A percentile compares a stretch with the other conserved stretches of the same genome.
Conservation (phyloP, 2,329 filamentous ascomycete genomes). For the Tolypocladium paradoxum region DNA sequence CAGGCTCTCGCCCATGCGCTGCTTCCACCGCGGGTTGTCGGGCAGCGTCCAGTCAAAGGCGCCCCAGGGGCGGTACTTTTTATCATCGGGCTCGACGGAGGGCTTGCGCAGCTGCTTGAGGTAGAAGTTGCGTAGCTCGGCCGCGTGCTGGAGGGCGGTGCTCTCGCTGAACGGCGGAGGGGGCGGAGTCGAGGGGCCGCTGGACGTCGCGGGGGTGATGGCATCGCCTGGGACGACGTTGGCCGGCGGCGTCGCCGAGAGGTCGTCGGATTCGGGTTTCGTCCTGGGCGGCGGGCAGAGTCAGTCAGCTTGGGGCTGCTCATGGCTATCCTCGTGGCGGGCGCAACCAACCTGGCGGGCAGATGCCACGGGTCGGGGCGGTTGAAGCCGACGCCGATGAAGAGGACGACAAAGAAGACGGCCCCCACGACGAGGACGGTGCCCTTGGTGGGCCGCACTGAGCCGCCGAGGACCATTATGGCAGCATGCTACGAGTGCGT, state of each 20-base stretch:
- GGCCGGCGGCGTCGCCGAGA: neutral
- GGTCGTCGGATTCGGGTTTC: neutral
- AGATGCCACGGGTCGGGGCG: constrained; percentile 18
- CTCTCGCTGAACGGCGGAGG: neutral
- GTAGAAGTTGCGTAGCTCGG: constrained; percentile 19
- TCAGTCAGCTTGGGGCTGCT: no score
- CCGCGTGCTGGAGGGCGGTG: neutral
- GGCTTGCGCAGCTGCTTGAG: constrained; percentile 21
- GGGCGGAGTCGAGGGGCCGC: neutral
- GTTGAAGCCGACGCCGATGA: constrained; percentile 21
- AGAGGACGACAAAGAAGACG: constrained; percentile 20
- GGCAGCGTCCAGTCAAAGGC: constrained; percentile 21
- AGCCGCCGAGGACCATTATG: constrained; percentile 17
- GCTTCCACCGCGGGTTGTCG: constrained; percentile 17
- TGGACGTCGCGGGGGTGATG: neutral
- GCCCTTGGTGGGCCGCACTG: constrained; percentile 19
- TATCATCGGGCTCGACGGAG: constrained; percentile 13
- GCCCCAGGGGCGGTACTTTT: constrained; percentile 18
- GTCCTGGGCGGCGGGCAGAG: neutral
- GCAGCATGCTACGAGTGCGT: constrained; percentile 10
- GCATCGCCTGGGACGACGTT: neutral
- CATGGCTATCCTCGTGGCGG: neutral
- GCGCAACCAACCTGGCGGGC: constrained; percentile 9
- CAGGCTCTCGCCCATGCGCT: constrained; percentile 24
- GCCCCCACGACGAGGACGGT: constrained; percentile 17